Base-by-base conservation (phyloP, 306 rosid species). In the Echinosophora koreensis region DNA sequence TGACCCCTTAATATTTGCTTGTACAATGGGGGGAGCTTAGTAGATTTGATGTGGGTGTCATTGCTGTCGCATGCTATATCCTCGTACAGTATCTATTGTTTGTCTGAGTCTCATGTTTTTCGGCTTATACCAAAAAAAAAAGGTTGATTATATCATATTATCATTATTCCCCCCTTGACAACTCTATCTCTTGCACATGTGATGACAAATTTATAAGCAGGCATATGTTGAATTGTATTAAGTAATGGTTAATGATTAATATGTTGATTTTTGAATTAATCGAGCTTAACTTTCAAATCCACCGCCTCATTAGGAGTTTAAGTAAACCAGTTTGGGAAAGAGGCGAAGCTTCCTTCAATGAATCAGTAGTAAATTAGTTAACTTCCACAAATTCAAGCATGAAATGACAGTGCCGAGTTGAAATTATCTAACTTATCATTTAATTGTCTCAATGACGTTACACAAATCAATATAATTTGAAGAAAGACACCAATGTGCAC, bases 11-110 rank as follows among this genome's bases (percentile, higher is more conserved):
- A 61, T 79, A 69, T 81, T 50, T 71, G 87, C 74, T 64, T 80
- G 78, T 80, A 59, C 62, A 37, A 55, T 73, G 87, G 71, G 81
- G 81, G 86, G 71, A 80, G 83, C 72, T 81, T 76, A 66, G 84
- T 75, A 89, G 80, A 84, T 85, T 86, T 88, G 92, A 92, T 83
- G 89, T 87, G 87, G 89, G 86, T 85, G 82, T 83, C 87, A 66
- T 86, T 86, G 89, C 30, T 86, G 86, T 81, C 84, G 38, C 81
- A 71, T 89, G 71, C 64, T 78, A 49, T 44, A 10, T 81, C 58
- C 85, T 79, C 89, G 59, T 82, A 83, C 84, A 66, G 70, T 88
- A 60, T 63, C 83, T 83, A 79, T 87, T 91, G 80, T 78, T 88
- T 86, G 85, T 87, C 85, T 60, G 89, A 85, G 88, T 83, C 80